Conservation (phyloP, 2,329 filamentous ascomycete species). For the Arthrobotrys sphaeroides region DNA sequence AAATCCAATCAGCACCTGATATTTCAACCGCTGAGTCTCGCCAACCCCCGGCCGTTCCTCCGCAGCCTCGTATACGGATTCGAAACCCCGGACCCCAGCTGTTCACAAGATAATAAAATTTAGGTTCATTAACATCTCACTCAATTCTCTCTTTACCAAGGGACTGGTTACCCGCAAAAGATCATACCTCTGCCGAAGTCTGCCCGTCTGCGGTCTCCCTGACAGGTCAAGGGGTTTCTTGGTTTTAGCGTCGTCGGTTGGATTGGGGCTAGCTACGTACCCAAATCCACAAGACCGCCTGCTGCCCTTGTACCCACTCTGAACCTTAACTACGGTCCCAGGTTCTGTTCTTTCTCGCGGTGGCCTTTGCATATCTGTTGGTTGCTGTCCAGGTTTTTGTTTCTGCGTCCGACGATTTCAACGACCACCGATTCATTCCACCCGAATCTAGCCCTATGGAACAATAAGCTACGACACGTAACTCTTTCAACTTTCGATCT, state of each 20-base stretch:
- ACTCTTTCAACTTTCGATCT: background rate
- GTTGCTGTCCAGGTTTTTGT: conserved; percentile 36
- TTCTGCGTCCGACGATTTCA: background rate
- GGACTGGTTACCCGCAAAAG: conserved; percentile 34
- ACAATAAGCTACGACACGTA: background rate
- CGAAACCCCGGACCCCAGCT: conserved; percentile 45
- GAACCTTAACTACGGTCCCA: conserved; percentile 8
- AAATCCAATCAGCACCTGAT: too few species aligned
- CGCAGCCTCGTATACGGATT: conserved; percentile 32
- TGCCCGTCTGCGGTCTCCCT: conserved; percentile 42
- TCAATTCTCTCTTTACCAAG: conserved; percentile 21
- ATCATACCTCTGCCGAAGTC: conserved; percentile 41
- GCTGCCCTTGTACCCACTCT: conserved; percentile 19
- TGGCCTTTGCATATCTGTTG: conserved; percentile 24
- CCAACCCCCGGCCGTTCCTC: conserved; percentile 23
- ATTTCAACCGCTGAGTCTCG: background rate
- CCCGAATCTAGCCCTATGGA: background rate
- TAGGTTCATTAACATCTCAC: conserved; percentile 19
- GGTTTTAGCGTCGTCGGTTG: conserved; percentile 36
- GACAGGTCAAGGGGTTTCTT: conserved; percentile 20
- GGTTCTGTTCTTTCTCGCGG: conserved; percentile 13
- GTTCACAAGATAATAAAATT: conserved; percentile 27
- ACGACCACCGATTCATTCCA: conserved; percentile 11
- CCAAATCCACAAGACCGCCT: conserved; percentile 22
- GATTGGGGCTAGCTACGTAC: conserved; percentile 25